phyloP scores from a whole-genome alignment of 139 green algal genomes.

The Haematococcus lacustris region DNA sequence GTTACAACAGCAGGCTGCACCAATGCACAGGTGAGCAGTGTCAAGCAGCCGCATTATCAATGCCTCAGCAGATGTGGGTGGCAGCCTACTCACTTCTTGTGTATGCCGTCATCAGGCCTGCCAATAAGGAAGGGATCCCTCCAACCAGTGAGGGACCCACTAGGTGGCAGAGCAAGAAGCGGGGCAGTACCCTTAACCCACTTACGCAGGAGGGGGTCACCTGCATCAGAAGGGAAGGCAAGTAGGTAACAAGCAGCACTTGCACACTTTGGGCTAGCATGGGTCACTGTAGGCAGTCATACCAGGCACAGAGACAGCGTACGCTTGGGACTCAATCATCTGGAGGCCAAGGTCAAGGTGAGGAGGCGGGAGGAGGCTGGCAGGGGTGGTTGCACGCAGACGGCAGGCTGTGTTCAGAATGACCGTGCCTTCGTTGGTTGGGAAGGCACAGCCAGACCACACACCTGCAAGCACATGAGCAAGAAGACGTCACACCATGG shows the following conservation, averaged over 20 bases:
- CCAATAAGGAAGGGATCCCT: conserved; percentile 7
- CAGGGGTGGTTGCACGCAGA: conserved; percentile 38
- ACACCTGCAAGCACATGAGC: not conserved
- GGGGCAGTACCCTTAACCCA: not conserved
- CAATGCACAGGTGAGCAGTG: no score
- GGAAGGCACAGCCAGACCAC: conserved; percentile 6
- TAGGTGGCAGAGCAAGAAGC: conserved; percentile 1
- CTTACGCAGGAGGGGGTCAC: not conserved
- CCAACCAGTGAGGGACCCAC: conserved; percentile 1
- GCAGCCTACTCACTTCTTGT: no score
- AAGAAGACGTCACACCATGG: not conserved
- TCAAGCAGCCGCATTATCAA: no score
- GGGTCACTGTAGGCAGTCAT: not conserved
- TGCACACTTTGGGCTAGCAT: not conserved
- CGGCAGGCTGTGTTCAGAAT: conserved; percentile 13
- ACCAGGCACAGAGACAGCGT: not conserved
- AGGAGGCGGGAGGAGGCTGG: not conserved
- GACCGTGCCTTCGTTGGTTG: conserved; percentile 6
- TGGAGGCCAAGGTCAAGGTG: conserved; percentile 28
- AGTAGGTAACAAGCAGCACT: not conserved
- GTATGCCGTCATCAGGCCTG: conserved; percentile 4
- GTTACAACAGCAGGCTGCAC: no score
- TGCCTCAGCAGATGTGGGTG: no score
- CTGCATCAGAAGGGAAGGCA: not conserved
- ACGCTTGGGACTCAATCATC: conserved; percentile 55